phyloP scores from a whole-genome alignment of 2,329 filamentous ascomycete species.

The Thelonectria rubi region DNA sequence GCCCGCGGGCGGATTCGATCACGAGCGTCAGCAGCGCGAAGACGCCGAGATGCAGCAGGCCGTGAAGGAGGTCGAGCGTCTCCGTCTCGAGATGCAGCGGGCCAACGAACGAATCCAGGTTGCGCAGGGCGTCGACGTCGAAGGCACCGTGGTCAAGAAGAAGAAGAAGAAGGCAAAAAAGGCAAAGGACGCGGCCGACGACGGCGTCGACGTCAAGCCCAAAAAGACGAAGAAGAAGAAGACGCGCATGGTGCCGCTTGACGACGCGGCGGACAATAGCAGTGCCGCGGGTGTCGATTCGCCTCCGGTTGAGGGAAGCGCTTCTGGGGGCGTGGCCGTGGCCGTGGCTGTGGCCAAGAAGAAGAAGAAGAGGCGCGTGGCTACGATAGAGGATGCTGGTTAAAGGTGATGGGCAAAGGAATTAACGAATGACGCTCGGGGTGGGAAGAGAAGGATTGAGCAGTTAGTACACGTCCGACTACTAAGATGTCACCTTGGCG shows the following conservation, averaged over 20 bases:
- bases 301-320: slow-evolving; percentile 22
- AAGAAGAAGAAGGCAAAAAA: slow-evolving; percentile 61
- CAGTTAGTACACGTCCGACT: not conserved
- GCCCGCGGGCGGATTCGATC: slow-evolving; percentile 57
- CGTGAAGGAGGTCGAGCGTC: slow-evolving; percentile 85
- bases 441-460: not conserved
- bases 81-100: slow-evolving; percentile 89
- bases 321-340: slow-evolving; percentile 44
- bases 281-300: slow-evolving; percentile 31
- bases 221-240: slow-evolving; percentile 49
- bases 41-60: slow-evolving; percentile 90
- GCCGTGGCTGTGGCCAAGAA: slow-evolving; percentile 55
- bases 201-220: slow-evolving; percentile 28
- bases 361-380: slow-evolving; percentile 57
- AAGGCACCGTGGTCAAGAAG: slow-evolving; percentile 73
- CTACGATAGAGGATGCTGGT: slow-evolving; percentile 41
- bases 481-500: not conserved
- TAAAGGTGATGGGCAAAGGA: not conserved
- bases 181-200: slow-evolving; percentile 54
- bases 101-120: slow-evolving; percentile 79
- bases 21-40: slow-evolving; percentile 75
- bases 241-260: slow-evolving; percentile 25
- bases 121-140: slow-evolving; percentile 71
- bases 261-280: slow-evolving; percentile 32
- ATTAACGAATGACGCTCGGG: not conserved